Base-by-base conservation (phyloP, 768 basidiomycete genomes). In the Tylopilus plumbeoviolaceoides region DNA sequence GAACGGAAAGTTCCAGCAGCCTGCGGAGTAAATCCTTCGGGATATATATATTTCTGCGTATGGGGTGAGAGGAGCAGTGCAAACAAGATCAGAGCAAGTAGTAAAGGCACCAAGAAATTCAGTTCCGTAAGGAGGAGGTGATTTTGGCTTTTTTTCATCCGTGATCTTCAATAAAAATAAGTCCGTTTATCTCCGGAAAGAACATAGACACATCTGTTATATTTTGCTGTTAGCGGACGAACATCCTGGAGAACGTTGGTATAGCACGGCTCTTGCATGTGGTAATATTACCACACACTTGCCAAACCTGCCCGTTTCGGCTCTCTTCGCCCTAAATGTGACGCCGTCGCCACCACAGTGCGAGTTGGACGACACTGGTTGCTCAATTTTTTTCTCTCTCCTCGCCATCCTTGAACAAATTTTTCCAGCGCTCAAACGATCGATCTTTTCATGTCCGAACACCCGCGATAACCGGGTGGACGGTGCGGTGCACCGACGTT, bases 131-230 rank as follows among this genome's bases (percentile, higher is more conserved):
- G 23, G 46, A 63, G 50, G 53, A 50, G 54, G 60, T 55, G 53
- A 56, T 71, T 23, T 23, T 23, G 23, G 23, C 23, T 23, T 23
- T 23, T 23, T 23, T 23, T 70, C 48, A 55, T 54, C 30, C 30
- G 30, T 67, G 66, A 66, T 67, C 65, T 52, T 69, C 67, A 63
- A 57, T 55, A 38, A 25, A 52, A 51, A 66, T 60, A 54, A 51
- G 40, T 65, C 69, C 68, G 69, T 57, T 40, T 52, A 70, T 66
- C 66, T 70, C 68, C 68, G 68, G 58, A 43, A 50, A 46, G 54
- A 54, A 55, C 23, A 48, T 41, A 43, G 48, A 50, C 63, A 50
- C 63, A 60, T 63, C 53, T 47, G 40, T 50, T 48, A 46, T 15
- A 35, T 44, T 43, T 39, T 47, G 25, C 15, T 49, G 47, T 50